Evolutionary conservation across 148 eudicot species (phyloP).

Genomic region (Rhododendron kiyosumense): DNA sequence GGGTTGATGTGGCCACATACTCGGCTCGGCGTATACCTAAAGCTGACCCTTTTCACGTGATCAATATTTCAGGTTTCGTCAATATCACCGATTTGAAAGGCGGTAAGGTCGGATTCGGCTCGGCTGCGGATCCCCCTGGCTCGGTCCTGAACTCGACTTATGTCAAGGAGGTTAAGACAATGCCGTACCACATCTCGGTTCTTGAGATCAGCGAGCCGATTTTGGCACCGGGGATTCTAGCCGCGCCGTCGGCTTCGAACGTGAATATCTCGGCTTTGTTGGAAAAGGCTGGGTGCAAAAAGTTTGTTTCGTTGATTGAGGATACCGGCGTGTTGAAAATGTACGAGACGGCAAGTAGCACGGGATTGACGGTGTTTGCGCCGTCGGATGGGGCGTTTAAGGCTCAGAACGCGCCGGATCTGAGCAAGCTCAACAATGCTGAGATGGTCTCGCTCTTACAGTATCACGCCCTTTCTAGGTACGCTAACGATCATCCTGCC

Average conservation of each 20-base stretch:
- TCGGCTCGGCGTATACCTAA: too few species aligned
- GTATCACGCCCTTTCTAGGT: constrained; percentile 47
- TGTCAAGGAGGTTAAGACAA: constrained; percentile 35
- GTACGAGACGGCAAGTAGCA: constrained; percentile 20
- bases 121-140: constrained; percentile 9
- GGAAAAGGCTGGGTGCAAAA: constrained; percentile 51
- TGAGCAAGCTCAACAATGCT: constrained; percentile 40
- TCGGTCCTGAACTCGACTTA: constrained; percentile 40
- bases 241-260: constrained; percentile 21
- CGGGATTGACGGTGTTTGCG: constrained; percentile 34
- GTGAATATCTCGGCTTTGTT: constrained; percentile 39
- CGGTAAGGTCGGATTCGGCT: too few species aligned
- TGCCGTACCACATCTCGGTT: constrained; percentile 53
- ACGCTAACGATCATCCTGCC: neutral
- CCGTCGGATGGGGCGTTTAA: constrained; percentile 74
- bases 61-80: constrained; percentile 21
- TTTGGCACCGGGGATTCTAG: constrained; percentile 23
- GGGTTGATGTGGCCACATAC: too few species aligned
- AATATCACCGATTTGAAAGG: too few species aligned
- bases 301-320: constrained; percentile 30
- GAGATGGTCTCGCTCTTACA: constrained; percentile 56
- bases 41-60: too few species aligned
- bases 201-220: constrained; percentile 45
- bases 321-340: constrained; percentile 41
- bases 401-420: constrained; percentile 47